phyloP scores from a whole-genome alignment of 176 grass and related monocot genomes.

The Eragrostis curvula region DNA sequence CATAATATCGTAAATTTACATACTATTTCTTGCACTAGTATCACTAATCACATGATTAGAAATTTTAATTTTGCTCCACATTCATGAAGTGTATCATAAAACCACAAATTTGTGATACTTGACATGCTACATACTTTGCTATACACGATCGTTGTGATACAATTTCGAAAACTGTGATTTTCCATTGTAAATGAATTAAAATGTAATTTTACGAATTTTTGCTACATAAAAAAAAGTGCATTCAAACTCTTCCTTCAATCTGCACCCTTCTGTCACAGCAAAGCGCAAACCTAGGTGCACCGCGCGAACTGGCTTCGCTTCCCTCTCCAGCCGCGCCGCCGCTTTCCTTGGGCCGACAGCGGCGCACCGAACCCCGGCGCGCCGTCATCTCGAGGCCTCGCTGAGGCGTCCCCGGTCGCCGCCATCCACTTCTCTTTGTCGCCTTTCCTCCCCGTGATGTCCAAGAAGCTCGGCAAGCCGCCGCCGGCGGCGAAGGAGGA shows the following conservation, averaged over 20 bases:
- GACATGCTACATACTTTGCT: no score
- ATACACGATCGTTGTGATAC: no score
- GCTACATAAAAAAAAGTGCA: not conserved
- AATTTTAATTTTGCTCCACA: no score
- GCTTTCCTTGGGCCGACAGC: not conserved
- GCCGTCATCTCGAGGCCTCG: not conserved
- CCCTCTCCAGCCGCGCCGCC: not conserved
- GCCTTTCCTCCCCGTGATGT: conserved; percentile 8
- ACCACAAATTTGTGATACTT: no score
- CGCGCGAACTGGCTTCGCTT: not conserved
- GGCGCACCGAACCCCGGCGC: not conserved
- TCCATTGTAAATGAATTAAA: no score
- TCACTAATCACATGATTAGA: no score
- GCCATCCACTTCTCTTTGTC: not conserved
- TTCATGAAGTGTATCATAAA: no score
- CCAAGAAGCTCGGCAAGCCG: conserved; percentile 48
- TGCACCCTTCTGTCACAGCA: not conserved
- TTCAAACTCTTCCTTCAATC: not conserved
- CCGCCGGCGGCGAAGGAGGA: conserved; percentile 22
- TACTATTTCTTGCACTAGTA: no score
- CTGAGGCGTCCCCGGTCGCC: not conserved
- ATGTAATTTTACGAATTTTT: not conserved
- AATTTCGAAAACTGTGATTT: no score
- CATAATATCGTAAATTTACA: no score
- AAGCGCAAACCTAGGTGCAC: not conserved